Percentiles rank a stretch among this genome's conserved stretches.
These are phyloP conservation scores for Verticillium klebahnii DNA, from an alignment of 2,329 filamentous ascomycete genomes.

Conservation along the genomic window DNA sequence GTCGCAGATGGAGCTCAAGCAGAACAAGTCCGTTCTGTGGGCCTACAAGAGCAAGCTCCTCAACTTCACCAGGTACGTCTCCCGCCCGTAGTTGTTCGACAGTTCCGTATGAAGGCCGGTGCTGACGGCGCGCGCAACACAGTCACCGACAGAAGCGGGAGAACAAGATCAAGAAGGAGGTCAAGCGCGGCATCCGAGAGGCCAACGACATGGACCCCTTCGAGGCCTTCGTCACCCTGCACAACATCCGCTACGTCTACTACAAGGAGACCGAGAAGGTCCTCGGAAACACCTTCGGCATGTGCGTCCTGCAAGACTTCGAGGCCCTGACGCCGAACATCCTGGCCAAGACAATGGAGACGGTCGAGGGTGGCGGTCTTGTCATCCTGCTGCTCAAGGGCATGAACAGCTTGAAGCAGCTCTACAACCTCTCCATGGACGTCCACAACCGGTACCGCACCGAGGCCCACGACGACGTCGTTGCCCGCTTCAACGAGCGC, in stretches of 20 bases:
- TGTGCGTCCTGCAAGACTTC: conserved; percentile 98
- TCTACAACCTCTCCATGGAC: conserved; percentile 97
- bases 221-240: conserved; percentile 91
- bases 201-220: conserved; percentile 92
- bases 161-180: conserved; percentile 96
- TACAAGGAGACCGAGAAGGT: conserved; percentile 99
- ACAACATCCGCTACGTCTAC: conserved; percentile 98
- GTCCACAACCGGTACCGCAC: conserved; percentile 95
- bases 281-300: conserved; percentile 93
- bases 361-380: conserved; percentile 91
- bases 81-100: not conserved
- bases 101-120: not conserved
- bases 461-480: conserved; percentile 91
- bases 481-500: conserved; percentile 94
- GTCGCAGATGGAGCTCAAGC: conserved; percentile 81
- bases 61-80: conserved; percentile 70
- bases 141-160: conserved; percentile 97
- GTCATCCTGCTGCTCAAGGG: conserved; percentile 89
- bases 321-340: conserved; percentile 97
- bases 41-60: conserved; percentile 98
- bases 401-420: conserved; percentile 94
- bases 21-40: conserved; percentile 91
- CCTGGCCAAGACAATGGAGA: conserved; percentile 90
- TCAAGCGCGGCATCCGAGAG: conserved; percentile 91
- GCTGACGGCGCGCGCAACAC: conserved; percentile 8